Conservation (phyloP, 129 eudicot species). For the Saussurea involucrata region DNA sequence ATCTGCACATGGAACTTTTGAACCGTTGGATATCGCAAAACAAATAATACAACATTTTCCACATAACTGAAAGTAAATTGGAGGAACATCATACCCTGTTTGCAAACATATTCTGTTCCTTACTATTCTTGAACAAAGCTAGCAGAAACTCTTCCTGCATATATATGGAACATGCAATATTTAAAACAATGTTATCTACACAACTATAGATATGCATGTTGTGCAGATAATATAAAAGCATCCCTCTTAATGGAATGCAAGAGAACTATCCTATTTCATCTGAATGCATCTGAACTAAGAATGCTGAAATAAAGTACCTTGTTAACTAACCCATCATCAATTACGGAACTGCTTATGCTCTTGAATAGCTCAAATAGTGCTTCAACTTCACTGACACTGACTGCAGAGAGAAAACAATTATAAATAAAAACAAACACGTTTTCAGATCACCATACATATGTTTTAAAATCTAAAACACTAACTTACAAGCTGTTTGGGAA, state of each 20-base stretch:
- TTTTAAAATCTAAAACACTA: not conserved
- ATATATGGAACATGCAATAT: not conserved
- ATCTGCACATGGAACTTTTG: no score
- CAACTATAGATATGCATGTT: not conserved
- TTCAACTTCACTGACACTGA: slow-evolving; percentile 60
- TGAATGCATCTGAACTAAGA: not conserved
- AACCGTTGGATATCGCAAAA: no score
- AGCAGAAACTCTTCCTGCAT: slow-evolving; percentile 90
- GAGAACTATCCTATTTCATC: not conserved
- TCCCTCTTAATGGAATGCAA: not conserved
- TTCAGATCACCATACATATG: not conserved
- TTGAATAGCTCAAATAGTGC: slow-evolving; percentile 54
- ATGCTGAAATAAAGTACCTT: slow-evolving; percentile 33
- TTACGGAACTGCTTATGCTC: slow-evolving; percentile 57
- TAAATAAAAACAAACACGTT: not conserved
- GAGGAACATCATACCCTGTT: slow-evolving; percentile 66
- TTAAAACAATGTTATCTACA: not conserved
- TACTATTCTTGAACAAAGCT: slow-evolving; percentile 88
- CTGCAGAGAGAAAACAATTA: slow-evolving; percentile 18
- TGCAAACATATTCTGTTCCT: slow-evolving; percentile 81
- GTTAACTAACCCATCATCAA: slow-evolving; percentile 49
- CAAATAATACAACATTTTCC: no score
- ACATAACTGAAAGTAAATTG: not conserved
- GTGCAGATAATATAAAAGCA: not conserved
- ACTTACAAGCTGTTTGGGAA: no score